Evolutionary conservation across 139 green algal genomes (phyloP), one percentile per base, ranked within the genome.

Genomic region (Coccomyxa sp.): DNA sequence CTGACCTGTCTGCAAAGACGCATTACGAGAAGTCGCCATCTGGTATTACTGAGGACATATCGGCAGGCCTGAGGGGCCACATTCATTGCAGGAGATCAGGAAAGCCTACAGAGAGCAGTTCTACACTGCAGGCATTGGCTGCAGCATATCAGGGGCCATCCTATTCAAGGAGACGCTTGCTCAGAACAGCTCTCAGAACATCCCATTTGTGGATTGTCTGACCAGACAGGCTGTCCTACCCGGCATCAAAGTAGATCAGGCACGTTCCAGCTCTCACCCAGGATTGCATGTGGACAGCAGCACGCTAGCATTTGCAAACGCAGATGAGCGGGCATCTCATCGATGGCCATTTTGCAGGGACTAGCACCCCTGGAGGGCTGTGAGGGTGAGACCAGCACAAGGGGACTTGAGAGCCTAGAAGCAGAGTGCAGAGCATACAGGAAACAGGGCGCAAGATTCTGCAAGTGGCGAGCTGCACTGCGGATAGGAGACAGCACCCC

Each of bases 401-500:
- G 87, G 33, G 95, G 95, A 0, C 82, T 99, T 27, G 94, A 97
- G 24, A 83, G 50, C 24, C 84, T 99, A 69, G 89, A 81, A 34
- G 85, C 81, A 7, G 68, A 82, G 22, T 97, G 92, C 73, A 74
- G 76, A 40, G 81, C 88, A 75, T 97, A 97, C 74, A 33, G 83
- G 73, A 73, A 78, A 35, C 72, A 78, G 8, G 85, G 84, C 37
- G 82, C 82, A 6, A 76, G 73, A 9, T 99, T 99, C 81, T 89
- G 93, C n/a, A 99, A 99, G 87, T 99, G 95, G 95, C 84, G 95
- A 0, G 94, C 93, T 6, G 95, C 93, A 34, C 80, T 99, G 39
- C 92, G 90, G 58, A 87, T 98, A 58, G 70, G 73, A 24, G 69
- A 73, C 14, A 79, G 68, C 31, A 16, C 80, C 82, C 64, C 94